Conservation (phyloP, 2,329 filamentous ascomycete genomes). For the Nothophaeocryptopus gaeumannii region DNA sequence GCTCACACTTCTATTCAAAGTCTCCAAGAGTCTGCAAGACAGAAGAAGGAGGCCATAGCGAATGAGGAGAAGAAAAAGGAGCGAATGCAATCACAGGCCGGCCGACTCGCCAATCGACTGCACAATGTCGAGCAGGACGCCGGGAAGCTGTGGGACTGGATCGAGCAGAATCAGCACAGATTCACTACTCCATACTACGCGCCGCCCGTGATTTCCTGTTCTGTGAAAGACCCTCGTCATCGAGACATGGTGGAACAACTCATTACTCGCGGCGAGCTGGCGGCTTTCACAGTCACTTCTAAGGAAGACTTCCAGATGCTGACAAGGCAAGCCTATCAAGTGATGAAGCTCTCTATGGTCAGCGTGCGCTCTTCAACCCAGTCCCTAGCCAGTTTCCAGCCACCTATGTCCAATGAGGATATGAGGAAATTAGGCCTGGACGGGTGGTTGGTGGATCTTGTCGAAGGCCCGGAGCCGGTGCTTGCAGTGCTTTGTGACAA, state of each 20-base stretch:
- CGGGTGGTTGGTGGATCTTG: slow-evolving; percentile 72
- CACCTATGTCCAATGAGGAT: slow-evolving; percentile 56
- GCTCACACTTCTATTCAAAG: slow-evolving; percentile 39
- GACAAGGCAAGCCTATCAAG: slow-evolving; percentile 60
- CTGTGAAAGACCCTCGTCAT: slow-evolving; percentile 69
- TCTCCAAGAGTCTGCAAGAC: slow-evolving; percentile 34
- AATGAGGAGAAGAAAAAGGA: slow-evolving; percentile 51
- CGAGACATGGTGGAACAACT: slow-evolving; percentile 59
- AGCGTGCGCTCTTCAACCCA: slow-evolving; percentile 64
- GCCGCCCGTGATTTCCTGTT: slow-evolving; percentile 76
- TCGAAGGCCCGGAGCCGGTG: slow-evolving; percentile 78
- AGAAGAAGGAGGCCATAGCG: slow-evolving; percentile 39
- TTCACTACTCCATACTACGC: slow-evolving; percentile 78
- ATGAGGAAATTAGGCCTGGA: slow-evolving; percentile 65
- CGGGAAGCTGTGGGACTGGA: slow-evolving; percentile 74
- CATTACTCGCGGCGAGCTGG: slow-evolving; percentile 53
- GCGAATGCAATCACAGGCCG: slow-evolving; percentile 68
- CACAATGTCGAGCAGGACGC: slow-evolving; percentile 61
- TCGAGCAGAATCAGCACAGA: slow-evolving; percentile 64
- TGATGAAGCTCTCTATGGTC: slow-evolving; percentile 66
- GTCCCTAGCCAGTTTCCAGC: slow-evolving; percentile 54
- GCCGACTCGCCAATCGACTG: slow-evolving; percentile 69
- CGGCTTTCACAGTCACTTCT: slow-evolving; percentile 72
- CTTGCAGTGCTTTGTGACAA: slow-evolving; percentile 84
- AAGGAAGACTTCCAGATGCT: slow-evolving; percentile 71